Evolutionary conservation across 495 filamentous ascomycete species (phyloP).

Genomic region (Chaetomidium leptoderma): DNA sequence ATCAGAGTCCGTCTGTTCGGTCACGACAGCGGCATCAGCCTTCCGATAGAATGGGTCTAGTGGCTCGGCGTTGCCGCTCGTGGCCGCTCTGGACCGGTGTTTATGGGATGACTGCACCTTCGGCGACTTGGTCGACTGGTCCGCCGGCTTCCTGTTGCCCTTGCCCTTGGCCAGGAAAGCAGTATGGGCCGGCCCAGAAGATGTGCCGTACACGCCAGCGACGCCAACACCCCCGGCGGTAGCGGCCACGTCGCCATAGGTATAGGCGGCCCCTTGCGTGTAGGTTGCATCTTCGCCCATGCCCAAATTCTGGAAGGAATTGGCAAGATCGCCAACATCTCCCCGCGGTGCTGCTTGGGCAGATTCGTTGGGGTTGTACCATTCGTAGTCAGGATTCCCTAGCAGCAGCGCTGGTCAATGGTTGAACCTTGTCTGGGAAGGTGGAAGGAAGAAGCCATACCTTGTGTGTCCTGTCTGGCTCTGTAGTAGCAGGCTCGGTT

Average conservation of each 20-base stretch:
- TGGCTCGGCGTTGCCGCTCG: background rate
- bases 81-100: background rate
- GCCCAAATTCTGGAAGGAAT: slow-evolving; percentile 3
- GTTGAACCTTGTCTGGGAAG: background rate
- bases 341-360: slow-evolving; percentile 10
- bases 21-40: background rate
- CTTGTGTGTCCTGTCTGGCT: slow-evolving; percentile 10
- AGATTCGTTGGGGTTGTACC: too few species aligned
- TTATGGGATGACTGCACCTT: slow-evolving; percentile 12
- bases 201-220: background rate
- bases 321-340: slow-evolving; percentile 10
- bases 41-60: slow-evolving; percentile 6
- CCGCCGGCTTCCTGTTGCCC: slow-evolving; percentile 3
- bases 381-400: slow-evolving; percentile 16
- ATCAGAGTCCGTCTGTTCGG: background rate
- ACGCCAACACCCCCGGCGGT: background rate
- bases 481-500: slow-evolving; percentile 2
- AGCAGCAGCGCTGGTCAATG: background rate
- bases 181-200: background rate
- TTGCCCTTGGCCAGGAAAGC: slow-evolving; percentile 4
- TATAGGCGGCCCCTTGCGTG: slow-evolving; percentile 12
- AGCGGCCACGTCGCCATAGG: background rate
- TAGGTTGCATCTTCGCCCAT: slow-evolving; percentile 1
- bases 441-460: slow-evolving; percentile 1
- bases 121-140: background rate